Base-by-base conservation (phyloP, 208 protist genomes). In the Trypanosoma grayi region DNA sequence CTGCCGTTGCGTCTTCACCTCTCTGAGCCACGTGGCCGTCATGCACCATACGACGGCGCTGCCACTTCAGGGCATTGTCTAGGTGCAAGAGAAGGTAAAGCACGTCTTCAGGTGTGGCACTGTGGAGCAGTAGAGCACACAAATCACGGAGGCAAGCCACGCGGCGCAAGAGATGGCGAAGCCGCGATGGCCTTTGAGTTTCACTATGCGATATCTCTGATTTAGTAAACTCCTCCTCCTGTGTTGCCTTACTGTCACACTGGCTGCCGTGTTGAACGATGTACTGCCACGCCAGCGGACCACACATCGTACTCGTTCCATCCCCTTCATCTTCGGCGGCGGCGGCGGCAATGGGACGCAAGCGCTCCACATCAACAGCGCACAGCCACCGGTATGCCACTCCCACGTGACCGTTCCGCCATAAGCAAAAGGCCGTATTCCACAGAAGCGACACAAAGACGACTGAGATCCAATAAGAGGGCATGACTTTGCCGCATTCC, bases 381-480 rank as follows among this genome's bases (percentile, higher is more conserved):
- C 60, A 67, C 9, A 91, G 66, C 77, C 80, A 91, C 37, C 75
- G 59, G 37, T 82, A 66, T 6, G 77, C 70, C 33, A 85, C 78
- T 45, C 73, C 73, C 31, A 91, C 44, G 20, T 77, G 66, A 39
- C 84, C 84, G 9, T 80, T 69, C 31, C 73, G 59, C 84, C 84
- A 91, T 31, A 83, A 55, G 34, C 66, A 74, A 48, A 69, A 79
- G 11, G 77, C 75, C 1, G 70, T 71, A 56, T 91, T 72, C 77
- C 77, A 87, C 43, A 81, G 43, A 36, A 91, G 56, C 4, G 73
- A 71, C 2, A 75, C 69, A 57, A 85, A 73, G 2, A 75, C 27
- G 22, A 73, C 45, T 25, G 63, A 64, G 11, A 80, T 39, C 20
- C 56, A 66, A 44, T 75, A 79, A 11, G 62, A 20, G 0, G 46